Percentiles rank a stretch among this genome's conserved stretches.
Conservation (phyloP, 129 eudicot genomes). For the Logfia minima region DNA sequence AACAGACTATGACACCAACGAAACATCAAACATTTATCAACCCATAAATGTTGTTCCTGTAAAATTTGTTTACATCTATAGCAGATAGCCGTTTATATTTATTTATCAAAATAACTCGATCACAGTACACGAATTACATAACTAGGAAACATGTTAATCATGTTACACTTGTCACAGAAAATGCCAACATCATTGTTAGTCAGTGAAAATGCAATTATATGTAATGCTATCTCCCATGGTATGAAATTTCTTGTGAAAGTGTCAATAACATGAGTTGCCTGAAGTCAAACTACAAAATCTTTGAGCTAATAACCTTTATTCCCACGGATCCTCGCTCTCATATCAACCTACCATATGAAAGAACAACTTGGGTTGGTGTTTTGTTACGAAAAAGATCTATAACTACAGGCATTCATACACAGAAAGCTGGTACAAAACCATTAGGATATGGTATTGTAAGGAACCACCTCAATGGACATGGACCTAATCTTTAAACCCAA, state of each 20-base stretch:
- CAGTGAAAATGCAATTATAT: background rate
- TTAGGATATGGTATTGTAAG: background rate
- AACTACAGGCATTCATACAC: background rate
- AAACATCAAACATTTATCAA: background rate
- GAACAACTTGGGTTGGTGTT: background rate
- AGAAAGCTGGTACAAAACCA: background rate
- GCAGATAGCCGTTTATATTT: too few species aligned
- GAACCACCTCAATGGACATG: background rate
- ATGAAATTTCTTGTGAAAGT: background rate
- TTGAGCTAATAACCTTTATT: conserved; percentile 64
- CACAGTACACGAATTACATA: too few species aligned
- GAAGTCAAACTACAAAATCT: background rate
- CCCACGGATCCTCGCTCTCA: conserved; percentile 89
- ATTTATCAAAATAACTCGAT: too few species aligned
- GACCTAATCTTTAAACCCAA: background rate
- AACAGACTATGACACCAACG: background rate
- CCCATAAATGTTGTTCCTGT: background rate
- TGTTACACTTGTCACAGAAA: background rate
- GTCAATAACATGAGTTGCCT: background rate
- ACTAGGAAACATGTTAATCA: background rate
- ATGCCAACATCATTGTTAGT: background rate
- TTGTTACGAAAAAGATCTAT: background rate
- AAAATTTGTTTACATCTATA: too few species aligned
- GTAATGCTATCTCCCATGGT: background rate
- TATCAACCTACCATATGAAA: conserved; percentile 58